Evolutionary conservation across 768 basidiomycete species (phyloP), one percentile per base, ranked within the genome.

Genomic region (Tylopilus sp.): DNA sequence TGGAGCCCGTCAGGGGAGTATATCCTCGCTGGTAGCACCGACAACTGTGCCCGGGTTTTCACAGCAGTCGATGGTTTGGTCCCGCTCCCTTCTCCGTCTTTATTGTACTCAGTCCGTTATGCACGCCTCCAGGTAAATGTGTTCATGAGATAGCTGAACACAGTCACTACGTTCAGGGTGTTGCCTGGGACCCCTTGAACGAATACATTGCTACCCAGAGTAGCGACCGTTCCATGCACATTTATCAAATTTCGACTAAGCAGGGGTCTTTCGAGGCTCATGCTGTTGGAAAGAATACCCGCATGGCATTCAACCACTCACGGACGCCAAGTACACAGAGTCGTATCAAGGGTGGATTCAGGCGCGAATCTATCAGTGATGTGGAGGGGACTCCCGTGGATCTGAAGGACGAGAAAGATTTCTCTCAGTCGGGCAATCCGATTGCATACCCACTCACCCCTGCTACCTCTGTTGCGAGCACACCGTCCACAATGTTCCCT

Each of bases 181-280:
- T 98, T 26, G 92, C 96, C 0, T 99, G 97, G 97, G 97, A 99
- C 60, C 97, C 97, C 2, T 72, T 97, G 62, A 94, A 96, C 68
- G 92, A 97, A 69, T 98, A 89, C 66, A 91, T 99, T 55, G 95
- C 97, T 4, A 98, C 97, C 0, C 97, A 99, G 66, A 93, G 91
- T 69, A 92, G 88, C 63, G 97, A 99, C 71, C 81, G 96, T 42
- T 89, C 93, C 21, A 96, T 98, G 83, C 93, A 98, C 67, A 85
- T 99, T 60, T 92, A 98, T 72, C 81, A 82, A 56, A 84, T 98
- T 59, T 82, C 83, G 9, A 82, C 82, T 51, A 87, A 88, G 53
- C 81, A 87, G 41, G 89, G 91, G n/a, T 71, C 76, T 9, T 86
- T 96, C 61, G 93, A 96, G 66, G 89, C 89, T 9, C 91, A 97